Evolutionary conservation across 495 filamentous ascomycete genomes (phyloP).

Genomic region (Podospora tetraspora): DNA sequence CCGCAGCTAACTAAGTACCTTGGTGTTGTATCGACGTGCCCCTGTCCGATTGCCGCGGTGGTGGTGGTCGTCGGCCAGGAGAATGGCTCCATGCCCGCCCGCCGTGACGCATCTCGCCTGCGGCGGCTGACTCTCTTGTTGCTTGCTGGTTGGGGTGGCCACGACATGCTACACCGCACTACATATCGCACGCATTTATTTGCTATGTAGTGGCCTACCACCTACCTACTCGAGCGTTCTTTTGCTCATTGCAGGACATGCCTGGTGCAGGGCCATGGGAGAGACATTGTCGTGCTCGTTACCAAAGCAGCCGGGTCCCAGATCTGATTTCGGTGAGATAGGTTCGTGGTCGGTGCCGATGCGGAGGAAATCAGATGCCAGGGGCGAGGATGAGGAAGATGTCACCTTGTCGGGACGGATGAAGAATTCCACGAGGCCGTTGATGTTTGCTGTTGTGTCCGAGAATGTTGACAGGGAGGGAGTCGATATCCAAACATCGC

Average conservation of each 20-base stretch:
- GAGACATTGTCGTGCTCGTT: neutral
- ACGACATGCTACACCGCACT: conserved; percentile 1
- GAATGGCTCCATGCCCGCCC: neutral
- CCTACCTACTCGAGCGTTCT: neutral
- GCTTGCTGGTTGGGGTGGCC: neutral
- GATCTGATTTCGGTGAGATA: too few species aligned
- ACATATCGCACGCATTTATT: neutral
- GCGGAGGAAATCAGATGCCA: neutral
- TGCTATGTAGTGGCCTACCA: too few species aligned
- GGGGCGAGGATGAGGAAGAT: too few species aligned
- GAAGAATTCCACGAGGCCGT: neutral
- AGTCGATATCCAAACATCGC: neutral
- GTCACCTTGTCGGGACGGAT: neutral
- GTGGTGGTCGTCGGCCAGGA: neutral
- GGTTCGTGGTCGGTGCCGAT: neutral
- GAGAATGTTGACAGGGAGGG: neutral
- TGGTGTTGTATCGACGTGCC: too few species aligned
- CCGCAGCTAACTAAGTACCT: too few species aligned
- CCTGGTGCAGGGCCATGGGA: neutral
- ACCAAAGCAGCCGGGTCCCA: too few species aligned
- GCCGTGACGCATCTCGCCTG: neutral
- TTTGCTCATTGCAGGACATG: neutral
- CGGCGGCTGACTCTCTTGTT: neutral
- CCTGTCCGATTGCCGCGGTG: neutral
- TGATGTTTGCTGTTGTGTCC: neutral